These are phyloP conservation scores for Aspergillus jensenii DNA, from an alignment of 2,329 filamentous ascomycete genomes.

Conservation along the genomic window DNA sequence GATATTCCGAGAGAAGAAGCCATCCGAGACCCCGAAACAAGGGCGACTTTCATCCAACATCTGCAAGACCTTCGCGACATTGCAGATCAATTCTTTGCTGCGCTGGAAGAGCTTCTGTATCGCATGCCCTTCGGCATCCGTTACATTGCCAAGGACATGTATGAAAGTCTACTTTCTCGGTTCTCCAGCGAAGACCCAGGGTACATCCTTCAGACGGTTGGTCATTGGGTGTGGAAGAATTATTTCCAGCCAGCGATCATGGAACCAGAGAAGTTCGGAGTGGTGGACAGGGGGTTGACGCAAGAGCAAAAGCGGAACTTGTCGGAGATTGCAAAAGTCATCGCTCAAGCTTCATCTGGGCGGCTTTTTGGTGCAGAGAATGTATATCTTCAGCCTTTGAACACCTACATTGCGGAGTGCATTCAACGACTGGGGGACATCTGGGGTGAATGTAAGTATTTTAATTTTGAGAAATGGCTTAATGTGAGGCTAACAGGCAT, in stretches of 20 bases:
- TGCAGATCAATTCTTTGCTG: slow-evolving; percentile 82
- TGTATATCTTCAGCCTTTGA: slow-evolving; percentile 91
- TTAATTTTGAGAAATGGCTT: background rate
- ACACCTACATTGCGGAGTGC: slow-evolving; percentile 84
- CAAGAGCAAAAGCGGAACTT: slow-evolving; percentile 93
- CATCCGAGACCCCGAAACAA: slow-evolving; percentile 92
- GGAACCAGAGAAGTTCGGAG: slow-evolving; percentile 89
- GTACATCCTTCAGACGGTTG: slow-evolving; percentile 76
- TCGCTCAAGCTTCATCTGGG: slow-evolving; percentile 84
- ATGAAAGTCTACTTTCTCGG: slow-evolving; percentile 70
- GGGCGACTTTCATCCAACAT: slow-evolving; percentile 89
- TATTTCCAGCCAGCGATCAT: slow-evolving; percentile 88
- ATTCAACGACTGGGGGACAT: slow-evolving; percentile 76
- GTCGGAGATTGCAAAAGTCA: slow-evolving; percentile 84
- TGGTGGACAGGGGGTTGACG: slow-evolving; percentile 84
- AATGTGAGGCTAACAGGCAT: slow-evolving; percentile 32
- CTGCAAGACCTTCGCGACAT: slow-evolving; percentile 92
- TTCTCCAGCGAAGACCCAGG: slow-evolving; percentile 80
- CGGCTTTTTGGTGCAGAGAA: slow-evolving; percentile 91
- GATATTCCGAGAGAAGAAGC: slow-evolving; percentile 89
- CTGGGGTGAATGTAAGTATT: slow-evolving; percentile 61
- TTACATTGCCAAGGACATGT: slow-evolving; percentile 83
- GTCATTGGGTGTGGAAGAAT: slow-evolving; percentile 89
- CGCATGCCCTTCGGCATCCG: slow-evolving; percentile 92
- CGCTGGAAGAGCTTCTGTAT: slow-evolving; percentile 77